A percentile compares a stretch with the other conserved stretches of the same genome.
These are phyloP conservation scores for Suhomyces vadensis DNA, from an alignment of 805 yeast genomes.

Conservation along the genomic window DNA sequence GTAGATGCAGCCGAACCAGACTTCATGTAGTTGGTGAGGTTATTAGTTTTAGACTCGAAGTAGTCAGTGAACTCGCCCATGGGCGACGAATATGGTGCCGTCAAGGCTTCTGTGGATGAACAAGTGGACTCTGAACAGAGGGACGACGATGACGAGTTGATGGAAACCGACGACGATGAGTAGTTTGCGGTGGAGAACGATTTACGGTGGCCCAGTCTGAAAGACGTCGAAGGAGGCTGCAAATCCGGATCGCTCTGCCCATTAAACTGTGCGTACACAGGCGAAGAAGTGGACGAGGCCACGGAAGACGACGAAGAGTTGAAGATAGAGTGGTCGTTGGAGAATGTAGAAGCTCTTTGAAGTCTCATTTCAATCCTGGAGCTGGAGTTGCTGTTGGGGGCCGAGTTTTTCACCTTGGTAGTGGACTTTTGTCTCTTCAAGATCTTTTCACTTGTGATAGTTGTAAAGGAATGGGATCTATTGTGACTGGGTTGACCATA, in stretches of 20 bases:
- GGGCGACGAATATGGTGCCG: slow-evolving; percentile 28
- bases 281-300: slow-evolving; percentile 10
- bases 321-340: slow-evolving; percentile 23
- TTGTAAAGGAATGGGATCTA: slow-evolving; percentile 32
- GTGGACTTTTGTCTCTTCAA: slow-evolving; percentile 33
- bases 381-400: slow-evolving; percentile 6
- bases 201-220: slow-evolving; percentile 18
- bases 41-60: slow-evolving; percentile 19
- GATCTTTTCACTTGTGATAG: slow-evolving; percentile 30
- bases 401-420: slow-evolving; percentile 10
- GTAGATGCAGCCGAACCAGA: not conserved
- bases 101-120: slow-evolving; percentile 32
- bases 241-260: slow-evolving; percentile 19
- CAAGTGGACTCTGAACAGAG: slow-evolving; percentile 27
- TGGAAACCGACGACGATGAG: slow-evolving; percentile 26
- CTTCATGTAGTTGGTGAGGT: slow-evolving; percentile 7
- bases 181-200: slow-evolving; percentile 18
- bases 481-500: slow-evolving; percentile 17
- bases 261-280: slow-evolving; percentile 6
- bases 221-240: slow-evolving; percentile 31
- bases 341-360: slow-evolving; percentile 27
- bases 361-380: slow-evolving; percentile 14
- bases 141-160: slow-evolving; percentile 33
- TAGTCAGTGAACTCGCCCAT: slow-evolving; percentile 26
- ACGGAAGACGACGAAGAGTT: slow-evolving; percentile 8